Percentiles rank a stretch among this genome's conserved stretches.
Evolutionary conservation across 2,329 filamentous ascomycete species (phyloP).

Genomic region (Stachybotrys echinatus): DNA sequence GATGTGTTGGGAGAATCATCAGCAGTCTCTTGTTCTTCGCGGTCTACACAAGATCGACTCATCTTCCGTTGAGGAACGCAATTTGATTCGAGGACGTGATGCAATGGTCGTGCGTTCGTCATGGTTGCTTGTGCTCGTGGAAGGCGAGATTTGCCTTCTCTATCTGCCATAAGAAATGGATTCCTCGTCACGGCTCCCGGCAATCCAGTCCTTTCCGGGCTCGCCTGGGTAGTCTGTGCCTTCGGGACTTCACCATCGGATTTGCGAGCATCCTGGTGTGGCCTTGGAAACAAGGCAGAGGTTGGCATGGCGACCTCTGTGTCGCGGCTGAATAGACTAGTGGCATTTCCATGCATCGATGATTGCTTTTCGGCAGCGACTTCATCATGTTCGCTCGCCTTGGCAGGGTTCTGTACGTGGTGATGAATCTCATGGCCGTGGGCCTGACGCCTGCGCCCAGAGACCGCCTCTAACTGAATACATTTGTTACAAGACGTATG

Average conservation of each 20-base stretch:
- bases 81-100: constrained; percentile 18
- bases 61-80: constrained; percentile 18
- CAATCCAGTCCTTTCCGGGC: too few species aligned
- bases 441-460: background rate
- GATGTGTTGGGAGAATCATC: background rate
- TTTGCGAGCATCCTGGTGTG: background rate
- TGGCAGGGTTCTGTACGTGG: background rate
- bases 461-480: constrained; percentile 6
- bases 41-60: constrained; percentile 5
- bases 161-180: constrained; percentile 26
- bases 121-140: constrained; percentile 15
- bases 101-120: constrained; percentile 11
- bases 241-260: background rate
- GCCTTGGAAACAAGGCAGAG: too few species aligned
- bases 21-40: background rate
- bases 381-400: background rate
- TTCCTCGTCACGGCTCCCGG: constrained; percentile 19
- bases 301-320: too few species aligned
- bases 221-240: too few species aligned
- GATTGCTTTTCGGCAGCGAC: background rate
- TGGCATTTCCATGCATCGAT: too few species aligned
- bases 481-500: constrained; percentile 47
- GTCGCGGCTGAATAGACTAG: too few species aligned
- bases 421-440: background rate
- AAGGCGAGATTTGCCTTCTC: constrained; percentile 10